These are phyloP conservation scores for Neonothopanus nambi DNA, from an alignment of 1,284 basidiomycete species.

Conservation along the genomic window DNA sequence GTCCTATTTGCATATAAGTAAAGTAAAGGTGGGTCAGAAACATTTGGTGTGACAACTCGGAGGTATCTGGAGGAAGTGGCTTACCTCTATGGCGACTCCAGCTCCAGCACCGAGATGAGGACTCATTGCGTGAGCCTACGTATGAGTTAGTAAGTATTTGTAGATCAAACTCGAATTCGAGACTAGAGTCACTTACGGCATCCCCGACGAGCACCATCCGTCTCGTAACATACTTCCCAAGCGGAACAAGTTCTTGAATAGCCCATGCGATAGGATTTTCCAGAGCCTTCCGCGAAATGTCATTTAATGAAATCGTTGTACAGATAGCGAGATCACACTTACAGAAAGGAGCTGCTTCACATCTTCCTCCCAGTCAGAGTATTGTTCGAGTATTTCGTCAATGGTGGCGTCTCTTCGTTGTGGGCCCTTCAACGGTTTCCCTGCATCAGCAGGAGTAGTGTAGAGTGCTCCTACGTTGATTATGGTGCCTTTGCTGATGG, in stretches of 20 bases:
- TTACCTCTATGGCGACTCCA: slow-evolving; percentile 33
- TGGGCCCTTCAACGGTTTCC: background rate
- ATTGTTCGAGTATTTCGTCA: background rate
- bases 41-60: too few species aligned
- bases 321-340: background rate
- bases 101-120: slow-evolving; percentile 30
- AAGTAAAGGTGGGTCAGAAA: background rate
- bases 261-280: slow-evolving; percentile 8
- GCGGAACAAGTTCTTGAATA: slow-evolving; percentile 25
- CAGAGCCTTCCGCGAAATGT: background rate
- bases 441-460: too few species aligned
- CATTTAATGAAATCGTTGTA: background rate
- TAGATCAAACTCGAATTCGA: background rate
- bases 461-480: background rate
- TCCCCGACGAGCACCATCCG: slow-evolving; percentile 35
- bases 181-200: slow-evolving; percentile 18
- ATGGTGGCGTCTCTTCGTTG: background rate
- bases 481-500: background rate
- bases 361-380: background rate
- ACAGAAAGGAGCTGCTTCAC: background rate
- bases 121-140: slow-evolving; percentile 31
- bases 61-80: too few species aligned
- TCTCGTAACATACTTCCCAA: slow-evolving; percentile 28
- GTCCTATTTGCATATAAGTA: slow-evolving; percentile 14
- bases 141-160: slow-evolving; percentile 11